Evolutionary conservation across 2,329 filamentous ascomycete species (phyloP).

Genomic region (Xylaria sp.): DNA sequence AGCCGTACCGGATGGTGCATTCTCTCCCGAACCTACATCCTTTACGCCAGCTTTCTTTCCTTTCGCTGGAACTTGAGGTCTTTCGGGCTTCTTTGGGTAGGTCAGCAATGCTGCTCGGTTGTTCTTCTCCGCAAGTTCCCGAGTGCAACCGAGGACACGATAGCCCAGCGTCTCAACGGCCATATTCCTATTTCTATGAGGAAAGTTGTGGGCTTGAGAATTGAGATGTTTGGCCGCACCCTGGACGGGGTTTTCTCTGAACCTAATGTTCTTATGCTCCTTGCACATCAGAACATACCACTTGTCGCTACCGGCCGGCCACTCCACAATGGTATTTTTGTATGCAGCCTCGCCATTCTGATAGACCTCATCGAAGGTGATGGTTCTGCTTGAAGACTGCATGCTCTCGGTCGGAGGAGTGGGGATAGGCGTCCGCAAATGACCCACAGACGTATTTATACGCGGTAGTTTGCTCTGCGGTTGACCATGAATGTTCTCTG

Average conservation of each 20-base stretch:
- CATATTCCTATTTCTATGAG: constrained; percentile 33
- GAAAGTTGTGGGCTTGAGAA: constrained; percentile 35
- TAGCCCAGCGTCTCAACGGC: constrained; percentile 41
- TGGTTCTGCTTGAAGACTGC: constrained; percentile 22
- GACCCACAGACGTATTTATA: constrained; percentile 11
- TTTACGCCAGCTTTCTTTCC: constrained; percentile 4
- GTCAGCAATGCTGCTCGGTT: constrained; percentile 38
- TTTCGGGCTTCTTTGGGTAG: constrained; percentile 19
- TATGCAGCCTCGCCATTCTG: constrained; percentile 37
- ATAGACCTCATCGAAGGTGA: constrained; percentile 42
- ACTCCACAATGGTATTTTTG: constrained; percentile 39
- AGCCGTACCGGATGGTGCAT: not conserved
- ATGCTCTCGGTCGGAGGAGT: constrained; percentile 4
- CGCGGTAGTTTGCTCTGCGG: constrained; percentile 17
- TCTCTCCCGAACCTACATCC: not conserved
- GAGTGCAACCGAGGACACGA: constrained; percentile 39
- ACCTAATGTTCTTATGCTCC: constrained; percentile 42
- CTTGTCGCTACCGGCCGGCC: constrained; percentile 27
- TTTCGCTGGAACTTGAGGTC: constrained; percentile 15
- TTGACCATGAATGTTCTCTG: constrained; percentile 13
- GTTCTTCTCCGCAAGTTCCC: constrained; percentile 35
- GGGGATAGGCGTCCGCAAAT: constrained; percentile 14
- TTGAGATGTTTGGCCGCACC: constrained; percentile 45
- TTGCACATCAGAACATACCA: constrained; percentile 47
- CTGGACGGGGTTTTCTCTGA: constrained; percentile 38